Evolutionary conservation across 768 basidiomycete genomes (phyloP).

Genomic region (Tricholoma flavovirens): DNA sequence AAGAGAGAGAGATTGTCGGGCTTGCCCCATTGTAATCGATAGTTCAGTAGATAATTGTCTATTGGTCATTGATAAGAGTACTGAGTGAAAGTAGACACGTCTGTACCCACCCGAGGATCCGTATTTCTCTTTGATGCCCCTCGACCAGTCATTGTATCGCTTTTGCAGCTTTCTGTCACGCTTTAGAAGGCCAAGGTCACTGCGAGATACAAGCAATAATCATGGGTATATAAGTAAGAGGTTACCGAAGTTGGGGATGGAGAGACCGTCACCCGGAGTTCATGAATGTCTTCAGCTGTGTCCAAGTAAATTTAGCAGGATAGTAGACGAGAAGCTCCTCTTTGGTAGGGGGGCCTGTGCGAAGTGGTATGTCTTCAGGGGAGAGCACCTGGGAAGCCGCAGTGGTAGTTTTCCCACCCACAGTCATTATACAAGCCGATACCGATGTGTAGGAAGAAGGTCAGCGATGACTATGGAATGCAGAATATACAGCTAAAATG

Average conservation of each 20-base stretch:
- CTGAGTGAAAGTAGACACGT: neutral
- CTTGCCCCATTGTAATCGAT: constrained; percentile 73
- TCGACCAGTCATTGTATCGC: constrained; percentile 58
- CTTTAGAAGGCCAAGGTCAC: constrained; percentile 77
- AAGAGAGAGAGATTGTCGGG: constrained; percentile 61
- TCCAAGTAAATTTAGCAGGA: constrained; percentile 73
- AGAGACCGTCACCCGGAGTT: constrained; percentile 58
- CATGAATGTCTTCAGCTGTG: constrained; percentile 68
- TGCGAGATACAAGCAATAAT: constrained; percentile 18
- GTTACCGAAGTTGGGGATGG: neutral
- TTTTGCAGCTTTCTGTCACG: constrained; percentile 64
- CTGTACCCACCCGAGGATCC: constrained; percentile 56
- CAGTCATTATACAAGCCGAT: constrained; percentile 1
- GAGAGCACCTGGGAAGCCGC: constrained; percentile 5
- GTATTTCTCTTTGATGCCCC: constrained; percentile 48
- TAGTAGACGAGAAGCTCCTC: constrained; percentile 66
- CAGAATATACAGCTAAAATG: neutral
- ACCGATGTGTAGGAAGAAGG: neutral
- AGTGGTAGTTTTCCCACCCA: neutral
- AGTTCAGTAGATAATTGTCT: constrained; percentile 69
- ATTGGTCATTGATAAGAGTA: neutral
- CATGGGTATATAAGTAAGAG: neutral
- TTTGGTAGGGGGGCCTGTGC: constrained; percentile 60
- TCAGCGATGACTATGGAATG: neutral
- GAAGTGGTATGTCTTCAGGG: constrained; percentile 30